phyloP scores from a whole-genome alignment of 768 basidiomycete species.

The Tricholoma bakamatsutake region DNA sequence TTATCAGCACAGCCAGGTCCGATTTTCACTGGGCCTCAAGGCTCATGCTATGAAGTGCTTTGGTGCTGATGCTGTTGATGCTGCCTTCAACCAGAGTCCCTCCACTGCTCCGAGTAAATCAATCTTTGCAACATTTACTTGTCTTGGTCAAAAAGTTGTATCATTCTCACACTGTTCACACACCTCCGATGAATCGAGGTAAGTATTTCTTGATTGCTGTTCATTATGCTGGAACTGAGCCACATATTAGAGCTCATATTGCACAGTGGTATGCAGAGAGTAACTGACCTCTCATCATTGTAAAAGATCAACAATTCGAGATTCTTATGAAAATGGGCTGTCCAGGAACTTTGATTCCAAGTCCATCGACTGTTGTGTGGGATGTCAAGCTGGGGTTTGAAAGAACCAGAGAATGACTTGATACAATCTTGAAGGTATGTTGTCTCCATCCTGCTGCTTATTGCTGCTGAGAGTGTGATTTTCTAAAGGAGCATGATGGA shows the following conservation, averaged over 20 bases:
- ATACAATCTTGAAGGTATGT: not conserved
- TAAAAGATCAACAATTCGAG: not conserved
- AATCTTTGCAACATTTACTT: not conserved
- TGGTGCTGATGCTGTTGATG: not conserved
- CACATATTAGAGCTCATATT: not conserved
- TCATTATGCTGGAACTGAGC: not conserved
- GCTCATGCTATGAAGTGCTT: not conserved
- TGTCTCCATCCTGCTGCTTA: not conserved
- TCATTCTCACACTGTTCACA: not conserved
- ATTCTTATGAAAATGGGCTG: not conserved
- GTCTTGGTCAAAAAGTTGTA: not conserved
- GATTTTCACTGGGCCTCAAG: no score
- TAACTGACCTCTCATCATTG: not conserved
- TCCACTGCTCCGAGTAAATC: not conserved
- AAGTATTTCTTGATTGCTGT: not conserved
- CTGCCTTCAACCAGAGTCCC: not conserved
- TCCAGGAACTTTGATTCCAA: not conserved
- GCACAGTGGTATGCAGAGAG: not conserved
- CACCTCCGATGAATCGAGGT: not conserved
- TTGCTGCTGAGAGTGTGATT: not conserved
- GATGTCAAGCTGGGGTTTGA: not conserved
- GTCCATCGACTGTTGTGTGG: not conserved
- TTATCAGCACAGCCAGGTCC: no score
- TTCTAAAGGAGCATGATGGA: slow-evolving; percentile 21
- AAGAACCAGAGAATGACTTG: not conserved